A percentile compares a stretch with the other conserved stretches of the same genome.
Conservation (phyloP, 768 basidiomycete species). For the Hysterangium stoloniferum region DNA sequence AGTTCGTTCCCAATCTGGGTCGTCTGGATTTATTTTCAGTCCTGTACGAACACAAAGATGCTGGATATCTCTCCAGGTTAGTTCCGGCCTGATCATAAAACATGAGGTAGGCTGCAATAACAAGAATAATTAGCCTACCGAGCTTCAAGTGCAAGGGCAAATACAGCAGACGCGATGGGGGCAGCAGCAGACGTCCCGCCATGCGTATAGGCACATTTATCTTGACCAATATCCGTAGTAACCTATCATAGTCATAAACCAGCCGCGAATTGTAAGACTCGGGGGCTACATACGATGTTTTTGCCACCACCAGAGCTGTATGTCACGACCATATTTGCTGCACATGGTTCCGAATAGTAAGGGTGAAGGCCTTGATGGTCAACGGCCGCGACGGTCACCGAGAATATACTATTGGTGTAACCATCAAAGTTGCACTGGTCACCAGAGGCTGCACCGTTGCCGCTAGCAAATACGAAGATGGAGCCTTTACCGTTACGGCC, state of each 20-base stretch:
- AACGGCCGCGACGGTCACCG: slow-evolving; percentile 91
- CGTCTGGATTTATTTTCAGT: slow-evolving; percentile 71
- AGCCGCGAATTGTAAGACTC: neutral
- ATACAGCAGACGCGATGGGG: slow-evolving; percentile 90
- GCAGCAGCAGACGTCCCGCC: slow-evolving; percentile 98
- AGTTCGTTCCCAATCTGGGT: slow-evolving; percentile 91
- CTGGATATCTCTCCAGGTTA: slow-evolving; percentile 96
- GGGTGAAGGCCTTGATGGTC: slow-evolving; percentile 93
- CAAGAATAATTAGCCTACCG: slow-evolving; percentile 41
- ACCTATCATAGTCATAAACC: slow-evolving; percentile 45
- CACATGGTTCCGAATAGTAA: slow-evolving; percentile 95
- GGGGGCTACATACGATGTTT: slow-evolving; percentile 66
- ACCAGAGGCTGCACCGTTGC: slow-evolving; percentile 84
- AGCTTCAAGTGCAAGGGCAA: slow-evolving; percentile 82
- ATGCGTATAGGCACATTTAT: slow-evolving; percentile 72
- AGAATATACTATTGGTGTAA: slow-evolving; percentile 97
- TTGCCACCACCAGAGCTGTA: slow-evolving; percentile 93
- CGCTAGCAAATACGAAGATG: slow-evolving; percentile 94
- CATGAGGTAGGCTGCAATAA: slow-evolving; percentile 8
- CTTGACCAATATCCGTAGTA: slow-evolving; percentile 88
- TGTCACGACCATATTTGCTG: slow-evolving; percentile 94
- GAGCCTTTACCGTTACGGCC: slow-evolving; percentile 88
- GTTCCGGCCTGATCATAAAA: slow-evolving; percentile 58
- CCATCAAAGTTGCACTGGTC: slow-evolving; percentile 99
- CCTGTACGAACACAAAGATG: slow-evolving; percentile 77